Evolutionary conservation across 306 rosid species (phyloP), one percentile per base, ranked within the genome.

Genomic region (Citrullus mucosospermus): DNA sequence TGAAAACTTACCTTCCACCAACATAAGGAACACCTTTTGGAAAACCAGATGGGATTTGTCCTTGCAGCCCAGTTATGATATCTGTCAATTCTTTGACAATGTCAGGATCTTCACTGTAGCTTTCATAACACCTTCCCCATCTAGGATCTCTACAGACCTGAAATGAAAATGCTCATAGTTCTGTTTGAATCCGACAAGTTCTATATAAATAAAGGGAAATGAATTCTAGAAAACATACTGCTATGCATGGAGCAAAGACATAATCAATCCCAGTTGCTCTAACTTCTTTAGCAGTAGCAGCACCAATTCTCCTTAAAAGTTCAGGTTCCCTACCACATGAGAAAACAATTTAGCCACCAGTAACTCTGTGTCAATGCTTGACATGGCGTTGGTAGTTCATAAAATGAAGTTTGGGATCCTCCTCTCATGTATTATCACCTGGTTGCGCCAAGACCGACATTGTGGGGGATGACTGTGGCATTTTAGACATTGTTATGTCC

Each of bases 111-210:
- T 77, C 80, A 30, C 80, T 61, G 30, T 77, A 77, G 67, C 80
- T 77, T 34, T 77, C 80, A 2, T 77, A 77, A 61, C 80, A 77
- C 59, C 80, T 77, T 46, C 76, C 81, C 81, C 76, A 78, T 34
- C 80, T 63, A 3, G 80, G 62, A 78, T 78, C 80, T 78, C 75
- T 61, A 18, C 80, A 78, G 11, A 78, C 80, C 80, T 78, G 61
- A 7, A 32, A 55, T 36, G 13, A 54, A 46, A 53, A 36, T 67
- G 46, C 22, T 67, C 25, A 17, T 17, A 14, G 73, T 39, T 67
- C n/a, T 41, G 16, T 39, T 67, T 38, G 48, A 39, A 39, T 18
- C 30, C 8, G 16, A 39, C 28, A 67, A n/a, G 30, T 9, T 62
- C 16, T 67, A 4, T 8, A n/a, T 66, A 22, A 16, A n/a, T 1